These are phyloP conservation scores for Zygoascus flipseniorum DNA, from an alignment of 805 yeast genomes.

Conservation along the genomic window DNA sequence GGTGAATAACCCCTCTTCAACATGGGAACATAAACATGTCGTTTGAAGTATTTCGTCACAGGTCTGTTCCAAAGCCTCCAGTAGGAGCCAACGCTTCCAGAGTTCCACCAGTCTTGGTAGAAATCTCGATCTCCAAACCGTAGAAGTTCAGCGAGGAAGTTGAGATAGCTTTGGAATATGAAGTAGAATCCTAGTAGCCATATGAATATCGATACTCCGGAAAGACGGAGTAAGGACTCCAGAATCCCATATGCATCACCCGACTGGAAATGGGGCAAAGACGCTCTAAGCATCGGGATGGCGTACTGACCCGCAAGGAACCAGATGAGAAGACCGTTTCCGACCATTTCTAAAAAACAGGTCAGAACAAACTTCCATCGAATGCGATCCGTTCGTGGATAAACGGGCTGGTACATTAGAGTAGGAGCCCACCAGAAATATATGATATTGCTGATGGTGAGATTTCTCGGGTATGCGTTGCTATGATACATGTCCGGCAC, in stretches of 20 bases:
- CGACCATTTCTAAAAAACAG: constrained; percentile 30
- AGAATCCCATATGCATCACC: constrained; percentile 21
- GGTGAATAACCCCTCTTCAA: constrained; percentile 28
- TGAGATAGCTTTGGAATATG: constrained; percentile 35
- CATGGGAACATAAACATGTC: constrained; percentile 37
- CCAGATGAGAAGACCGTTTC: constrained; percentile 28
- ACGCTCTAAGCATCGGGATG: constrained; percentile 34
- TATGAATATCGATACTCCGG: constrained; percentile 33
- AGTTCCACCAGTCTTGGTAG: constrained; percentile 44
- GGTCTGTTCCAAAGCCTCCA: constrained; percentile 43
- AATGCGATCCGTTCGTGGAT: constrained; percentile 31
- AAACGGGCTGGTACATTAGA: constrained; percentile 40
- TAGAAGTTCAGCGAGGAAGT: constrained; percentile 37
- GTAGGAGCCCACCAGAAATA: constrained; percentile 42
- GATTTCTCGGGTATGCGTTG: constrained; percentile 33
- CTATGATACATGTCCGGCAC: constrained; percentile 29
- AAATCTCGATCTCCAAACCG: constrained; percentile 39
- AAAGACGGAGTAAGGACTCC: constrained; percentile 32
- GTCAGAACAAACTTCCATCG: constrained; percentile 27
- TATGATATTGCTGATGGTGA: constrained; percentile 29
- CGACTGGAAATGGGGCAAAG: constrained; percentile 21
- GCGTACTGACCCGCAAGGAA: constrained; percentile 36
- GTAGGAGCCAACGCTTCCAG: constrained; percentile 39
- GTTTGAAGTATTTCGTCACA: constrained; percentile 33
- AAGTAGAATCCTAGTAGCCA: constrained; percentile 38